Evolutionary conservation across 371 early-diverging fungal genomes (phyloP).

Genomic region (Mucor ambiguus): DNA sequence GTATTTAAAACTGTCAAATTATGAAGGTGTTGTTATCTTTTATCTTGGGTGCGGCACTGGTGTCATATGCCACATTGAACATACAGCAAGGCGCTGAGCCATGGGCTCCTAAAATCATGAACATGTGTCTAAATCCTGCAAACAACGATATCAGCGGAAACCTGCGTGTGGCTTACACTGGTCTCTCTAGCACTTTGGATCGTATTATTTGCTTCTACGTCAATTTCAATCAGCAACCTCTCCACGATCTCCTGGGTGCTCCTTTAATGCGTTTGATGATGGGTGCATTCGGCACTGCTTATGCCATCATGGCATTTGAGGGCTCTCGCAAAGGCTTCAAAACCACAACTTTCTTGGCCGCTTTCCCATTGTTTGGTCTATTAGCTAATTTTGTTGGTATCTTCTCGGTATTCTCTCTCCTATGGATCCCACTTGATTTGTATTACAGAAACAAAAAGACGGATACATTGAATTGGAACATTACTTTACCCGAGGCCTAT

Average conservation of each 20-base stretch:
- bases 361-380: conserved; percentile 18
- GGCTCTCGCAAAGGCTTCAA: conserved; percentile 27
- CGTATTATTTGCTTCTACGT: conserved; percentile 17
- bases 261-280: conserved; percentile 14
- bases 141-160: conserved; percentile 10
- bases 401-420: conserved; percentile 7
- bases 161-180: conserved; percentile 24
- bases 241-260: conserved; percentile 21
- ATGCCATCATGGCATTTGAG: conserved; percentile 29
- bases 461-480: not conserved
- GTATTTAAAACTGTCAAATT: not conserved
- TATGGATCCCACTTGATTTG: conserved; percentile 25
- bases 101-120: conserved; percentile 19
- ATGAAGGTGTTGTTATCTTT: conserved; percentile 14
- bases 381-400: conserved; percentile 21
- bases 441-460: not conserved
- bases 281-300: conserved; percentile 18
- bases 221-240: conserved; percentile 15
- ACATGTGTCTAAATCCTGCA: conserved; percentile 24
- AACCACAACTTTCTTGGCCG: conserved; percentile 10
- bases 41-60: not conserved
- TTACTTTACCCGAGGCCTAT: conserved; percentile 14
- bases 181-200: conserved; percentile 12
- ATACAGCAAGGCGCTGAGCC: conserved; percentile 1
- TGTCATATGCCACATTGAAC: not conserved